A percentile compares a stretch with the other conserved stretches of the same genome.
phyloP scores from a whole-genome alignment of 202 grass and related monocot species.

The Zizania palustris region DNA sequence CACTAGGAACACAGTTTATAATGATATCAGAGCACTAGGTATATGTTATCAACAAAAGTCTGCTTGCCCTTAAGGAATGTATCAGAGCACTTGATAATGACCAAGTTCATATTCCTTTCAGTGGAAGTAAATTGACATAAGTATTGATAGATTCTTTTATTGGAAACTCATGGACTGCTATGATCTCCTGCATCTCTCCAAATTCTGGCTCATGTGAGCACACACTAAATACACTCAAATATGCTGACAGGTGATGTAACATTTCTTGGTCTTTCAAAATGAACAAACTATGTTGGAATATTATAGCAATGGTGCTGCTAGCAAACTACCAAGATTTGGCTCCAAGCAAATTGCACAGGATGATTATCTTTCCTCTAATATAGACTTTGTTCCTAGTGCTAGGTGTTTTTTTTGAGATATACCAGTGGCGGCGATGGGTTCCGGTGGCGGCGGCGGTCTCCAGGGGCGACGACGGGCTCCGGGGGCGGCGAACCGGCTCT shows the following conservation, averaged over 20 bases:
- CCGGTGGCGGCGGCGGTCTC: no score
- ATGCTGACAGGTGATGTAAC: conserved; percentile 81
- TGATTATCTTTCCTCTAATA: conserved; percentile 5
- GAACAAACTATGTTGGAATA: background rate
- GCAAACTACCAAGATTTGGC: conserved; percentile 12
- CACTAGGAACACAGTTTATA: no score
- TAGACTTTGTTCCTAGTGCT: conserved; percentile 6
- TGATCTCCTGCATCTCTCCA: conserved; percentile 98
- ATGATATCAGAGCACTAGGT: no score
- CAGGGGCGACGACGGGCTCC: no score
- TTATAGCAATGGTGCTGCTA: conserved; percentile 21
- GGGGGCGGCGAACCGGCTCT: no score
- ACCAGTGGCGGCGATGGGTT: no score
- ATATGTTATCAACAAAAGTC: conserved; percentile 99
- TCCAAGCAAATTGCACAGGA: conserved; percentile 42
- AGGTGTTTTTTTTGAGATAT: no score
- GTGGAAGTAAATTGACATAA: conserved; percentile 97
- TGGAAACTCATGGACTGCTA: conserved; percentile 89
- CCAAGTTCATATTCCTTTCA: conserved; percentile 95
- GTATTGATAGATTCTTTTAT: conserved; percentile 94
- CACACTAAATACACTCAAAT: conserved; percentile 95
- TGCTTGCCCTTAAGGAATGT: conserved; percentile 97
- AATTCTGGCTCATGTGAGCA: conserved; percentile 98
- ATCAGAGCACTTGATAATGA: conserved; percentile 98
- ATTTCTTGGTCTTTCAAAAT: background rate